Evolutionary conservation across 1,284 basidiomycete species (phyloP).

Genomic region (Ganoderma meredithae): DNA sequence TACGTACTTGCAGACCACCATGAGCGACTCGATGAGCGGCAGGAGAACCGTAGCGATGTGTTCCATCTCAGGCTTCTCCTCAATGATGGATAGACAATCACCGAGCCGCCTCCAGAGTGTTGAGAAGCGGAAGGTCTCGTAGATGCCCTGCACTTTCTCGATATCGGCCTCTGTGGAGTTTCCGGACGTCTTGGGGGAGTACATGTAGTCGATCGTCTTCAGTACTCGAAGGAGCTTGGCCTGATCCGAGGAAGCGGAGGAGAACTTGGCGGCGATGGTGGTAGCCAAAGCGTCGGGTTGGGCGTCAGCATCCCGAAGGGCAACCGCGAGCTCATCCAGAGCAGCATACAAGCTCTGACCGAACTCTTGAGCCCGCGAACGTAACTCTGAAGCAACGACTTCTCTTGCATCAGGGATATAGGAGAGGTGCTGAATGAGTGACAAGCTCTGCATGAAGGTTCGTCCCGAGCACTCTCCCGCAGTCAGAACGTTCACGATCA

Average conservation of each 20-base stretch:
- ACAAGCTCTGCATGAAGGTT: conserved; percentile 91
- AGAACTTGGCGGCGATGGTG: conserved; percentile 86
- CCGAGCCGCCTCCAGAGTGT: conserved; percentile 88
- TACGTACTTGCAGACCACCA: conserved; percentile 98
- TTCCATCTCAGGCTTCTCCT: conserved; percentile 81
- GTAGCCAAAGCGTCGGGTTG: conserved; percentile 66
- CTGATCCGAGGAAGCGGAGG: conserved; percentile 90
- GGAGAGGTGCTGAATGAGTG: conserved; percentile 90
- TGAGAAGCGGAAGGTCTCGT: conserved; percentile 88
- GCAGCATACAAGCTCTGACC: conserved; percentile 78
- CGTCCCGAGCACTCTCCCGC: conserved; percentile 94
- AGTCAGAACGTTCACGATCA: conserved; percentile 94
- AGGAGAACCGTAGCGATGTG: conserved; percentile 91
- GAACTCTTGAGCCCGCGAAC: conserved; percentile 85
- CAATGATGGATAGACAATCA: conserved; percentile 84
- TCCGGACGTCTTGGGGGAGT: conserved; percentile 65
- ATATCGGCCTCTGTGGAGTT: conserved; percentile 60
- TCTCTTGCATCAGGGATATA: conserved; percentile 87
- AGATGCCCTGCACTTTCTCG: conserved; percentile 85
- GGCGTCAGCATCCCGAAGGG: conserved; percentile 57
- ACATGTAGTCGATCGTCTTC: conserved; percentile 97
- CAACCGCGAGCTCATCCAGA: conserved; percentile 75
- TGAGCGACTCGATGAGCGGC: conserved; percentile 92
- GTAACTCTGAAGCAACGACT: conserved; percentile 87
- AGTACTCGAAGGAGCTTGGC: conserved; percentile 92